phyloP scores from a whole-genome alignment of 805 yeast genomes.

The Candida glaebosa region DNA sequence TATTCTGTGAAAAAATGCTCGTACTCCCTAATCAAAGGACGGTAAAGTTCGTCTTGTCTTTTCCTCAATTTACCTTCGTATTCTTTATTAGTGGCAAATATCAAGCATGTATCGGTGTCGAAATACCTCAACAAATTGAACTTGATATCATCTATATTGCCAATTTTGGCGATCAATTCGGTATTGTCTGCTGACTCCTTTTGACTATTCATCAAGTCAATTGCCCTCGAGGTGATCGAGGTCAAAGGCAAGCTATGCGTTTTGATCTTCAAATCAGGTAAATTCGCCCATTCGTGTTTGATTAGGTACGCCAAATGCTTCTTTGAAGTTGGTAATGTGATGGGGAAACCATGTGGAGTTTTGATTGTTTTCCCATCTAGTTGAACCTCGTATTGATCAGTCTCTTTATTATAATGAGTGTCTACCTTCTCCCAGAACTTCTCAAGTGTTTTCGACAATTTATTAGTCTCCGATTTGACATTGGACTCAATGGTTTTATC shows the following conservation, averaged over 20 bases:
- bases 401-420: slow-evolving; percentile 26
- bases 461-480: slow-evolving; percentile 58
- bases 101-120: slow-evolving; percentile 91
- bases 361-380: slow-evolving; percentile 74
- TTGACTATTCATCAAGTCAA: slow-evolving; percentile 55
- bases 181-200: slow-evolving; percentile 29
- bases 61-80: slow-evolving; percentile 78
- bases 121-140: slow-evolving; percentile 70
- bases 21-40: slow-evolving; percentile 68
- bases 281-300: slow-evolving; percentile 82
- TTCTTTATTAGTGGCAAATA: slow-evolving; percentile 76
- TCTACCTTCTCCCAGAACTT: slow-evolving; percentile 81
- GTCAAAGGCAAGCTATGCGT: slow-evolving; percentile 84
- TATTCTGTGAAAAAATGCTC: slow-evolving; percentile 53
- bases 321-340: slow-evolving; percentile 60
- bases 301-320: slow-evolving; percentile 67
- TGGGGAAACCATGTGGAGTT: slow-evolving; percentile 77
- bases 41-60: slow-evolving; percentile 74
- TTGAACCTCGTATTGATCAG: slow-evolving; percentile 47
- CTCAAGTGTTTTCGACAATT: slow-evolving; percentile 62
- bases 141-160: slow-evolving; percentile 55
- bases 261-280: slow-evolving; percentile 63
- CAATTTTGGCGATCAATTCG: slow-evolving; percentile 57
- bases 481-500: slow-evolving; percentile 49
- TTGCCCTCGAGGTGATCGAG: slow-evolving; percentile 79